These are phyloP conservation scores for Sutorius eximius DNA, from an alignment of 1,284 basidiomycete species.

Conservation along the genomic window DNA sequence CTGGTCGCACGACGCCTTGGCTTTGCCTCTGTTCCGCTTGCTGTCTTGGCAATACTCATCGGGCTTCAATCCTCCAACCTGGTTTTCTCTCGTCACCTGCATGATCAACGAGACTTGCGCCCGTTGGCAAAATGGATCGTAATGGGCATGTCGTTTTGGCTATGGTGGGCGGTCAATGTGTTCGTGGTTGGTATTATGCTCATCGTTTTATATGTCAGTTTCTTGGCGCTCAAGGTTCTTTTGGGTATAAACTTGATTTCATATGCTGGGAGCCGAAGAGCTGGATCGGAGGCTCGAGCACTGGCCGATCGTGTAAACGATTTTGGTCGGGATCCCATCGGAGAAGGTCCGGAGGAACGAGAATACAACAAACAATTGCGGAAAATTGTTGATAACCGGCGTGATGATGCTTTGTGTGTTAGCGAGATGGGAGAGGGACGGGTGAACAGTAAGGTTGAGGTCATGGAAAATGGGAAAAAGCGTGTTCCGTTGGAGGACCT, in stretches of 20 bases:
- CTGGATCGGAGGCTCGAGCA: constrained; percentile 75
- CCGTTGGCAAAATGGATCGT: constrained; percentile 63
- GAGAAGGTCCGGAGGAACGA: constrained; percentile 83
- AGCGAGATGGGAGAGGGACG: constrained; percentile 66
- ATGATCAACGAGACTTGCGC: constrained; percentile 34
- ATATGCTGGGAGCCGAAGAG: constrained; percentile 74
- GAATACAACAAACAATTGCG: constrained; percentile 82
- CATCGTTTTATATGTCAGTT: constrained; percentile 42
- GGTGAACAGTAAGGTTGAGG: constrained; percentile 18
- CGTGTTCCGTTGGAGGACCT: constrained; percentile 80
- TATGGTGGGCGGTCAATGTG: constrained; percentile 55
- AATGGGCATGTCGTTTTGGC: constrained; percentile 74
- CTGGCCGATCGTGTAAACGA: constrained; percentile 76
- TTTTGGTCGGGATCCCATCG: constrained; percentile 83
- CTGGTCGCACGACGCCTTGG: constrained; percentile 92
- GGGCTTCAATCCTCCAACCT: constrained; percentile 78
- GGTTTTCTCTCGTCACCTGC: constrained; percentile 51
- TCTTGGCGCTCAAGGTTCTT: constrained; percentile 84
- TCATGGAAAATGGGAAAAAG: constrained; percentile 47
- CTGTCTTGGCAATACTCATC: constrained; percentile 88
- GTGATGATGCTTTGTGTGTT: constrained; percentile 67
- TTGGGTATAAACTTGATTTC: constrained; percentile 85
- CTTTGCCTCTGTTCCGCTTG: constrained; percentile 90
- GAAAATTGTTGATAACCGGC: constrained; percentile 63
- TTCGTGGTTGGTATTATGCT: background rate